Evolutionary conservation across 1,284 basidiomycete genomes (phyloP).

Genomic region (Tilletia caries): DNA sequence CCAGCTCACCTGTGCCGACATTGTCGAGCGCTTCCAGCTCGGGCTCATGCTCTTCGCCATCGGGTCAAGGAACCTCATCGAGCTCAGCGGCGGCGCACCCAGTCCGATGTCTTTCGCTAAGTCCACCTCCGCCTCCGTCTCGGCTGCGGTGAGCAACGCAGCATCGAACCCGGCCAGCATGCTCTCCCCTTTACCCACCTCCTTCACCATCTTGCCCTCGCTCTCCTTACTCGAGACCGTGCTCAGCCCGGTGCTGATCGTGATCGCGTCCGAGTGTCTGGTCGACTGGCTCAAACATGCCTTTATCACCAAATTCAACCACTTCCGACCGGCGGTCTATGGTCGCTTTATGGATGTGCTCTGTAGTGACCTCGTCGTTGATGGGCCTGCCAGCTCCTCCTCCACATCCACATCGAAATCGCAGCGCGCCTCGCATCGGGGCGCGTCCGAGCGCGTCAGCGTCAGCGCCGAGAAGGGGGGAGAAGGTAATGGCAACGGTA

Average conservation of each 20-base stretch:
- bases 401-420: no score
- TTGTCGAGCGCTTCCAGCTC: conserved; percentile 95
- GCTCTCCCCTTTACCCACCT: conserved; percentile 59
- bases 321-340: conserved; percentile 87
- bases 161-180: neutral
- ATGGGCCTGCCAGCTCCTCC: conserved; percentile 57
- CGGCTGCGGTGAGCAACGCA: neutral
- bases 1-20: conserved; percentile 83
- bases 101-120: conserved; percentile 55
- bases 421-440: no score
- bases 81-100: conserved; percentile 71
- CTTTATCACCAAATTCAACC: conserved; percentile 92
- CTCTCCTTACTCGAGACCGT: conserved; percentile 71
- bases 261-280: conserved; percentile 83
- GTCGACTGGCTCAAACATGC: conserved; percentile 99
- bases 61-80: conserved; percentile 90
- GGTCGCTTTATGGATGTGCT: conserved; percentile 93
- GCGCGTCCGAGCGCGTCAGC: conserved; percentile 68
- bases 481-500: no score
- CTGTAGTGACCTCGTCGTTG: conserved; percentile 81
- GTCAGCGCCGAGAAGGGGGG: no score
- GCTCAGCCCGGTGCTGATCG: conserved; percentile 85
- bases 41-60: conserved; percentile 86
- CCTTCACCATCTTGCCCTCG: conserved; percentile 54
- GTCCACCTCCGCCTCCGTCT: conserved; percentile 9